Percentiles rank a stretch among this genome's conserved stretches.
Evolutionary conservation across 768 basidiomycete genomes (phyloP).

Genomic region (Hemileccinum impolitum): DNA sequence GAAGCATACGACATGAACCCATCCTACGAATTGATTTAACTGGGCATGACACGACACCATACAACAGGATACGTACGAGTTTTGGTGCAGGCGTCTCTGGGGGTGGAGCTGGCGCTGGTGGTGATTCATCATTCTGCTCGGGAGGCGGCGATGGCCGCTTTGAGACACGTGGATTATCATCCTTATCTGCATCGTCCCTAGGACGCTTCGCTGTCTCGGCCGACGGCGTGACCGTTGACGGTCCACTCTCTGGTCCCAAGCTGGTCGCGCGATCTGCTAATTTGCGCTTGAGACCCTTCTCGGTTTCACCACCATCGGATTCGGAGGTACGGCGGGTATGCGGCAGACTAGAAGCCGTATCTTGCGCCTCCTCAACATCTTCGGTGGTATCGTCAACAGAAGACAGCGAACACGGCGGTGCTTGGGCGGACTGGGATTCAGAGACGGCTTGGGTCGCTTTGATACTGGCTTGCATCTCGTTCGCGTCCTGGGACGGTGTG

Average conservation of each 20-base stretch:
- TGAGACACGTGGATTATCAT: conserved; percentile 57
- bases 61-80: conserved; percentile 38
- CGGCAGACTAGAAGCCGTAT: conserved; percentile 22
- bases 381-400: conserved; percentile 21
- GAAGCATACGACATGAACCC: conserved; percentile 84
- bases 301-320: conserved; percentile 45
- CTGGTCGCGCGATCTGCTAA: conserved; percentile 65
- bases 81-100: conserved; percentile 38
- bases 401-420: conserved; percentile 16
- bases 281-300: conserved; percentile 70
- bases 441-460: conserved; percentile 13
- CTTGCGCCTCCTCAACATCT: conserved; percentile 32
- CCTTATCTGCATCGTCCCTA: conserved; percentile 59
- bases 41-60: conserved; percentile 11
- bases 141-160: conserved; percentile 71
- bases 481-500: neutral
- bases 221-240: conserved; percentile 20
- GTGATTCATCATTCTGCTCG: conserved; percentile 36
- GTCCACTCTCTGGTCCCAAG: conserved; percentile 43
- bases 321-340: conserved; percentile 34
- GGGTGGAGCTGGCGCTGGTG: conserved; percentile 2
- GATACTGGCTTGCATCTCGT: conserved; percentile 9
- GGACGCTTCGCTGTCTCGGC: conserved; percentile 51
- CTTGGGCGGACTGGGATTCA: conserved; percentile 9
- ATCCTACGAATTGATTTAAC: conserved; percentile 36